Evolutionary conservation across 2,329 filamentous ascomycete genomes (phyloP), one percentile per base, ranked within the genome.

Genomic region (Colletotrichum euphorbiae): DNA sequence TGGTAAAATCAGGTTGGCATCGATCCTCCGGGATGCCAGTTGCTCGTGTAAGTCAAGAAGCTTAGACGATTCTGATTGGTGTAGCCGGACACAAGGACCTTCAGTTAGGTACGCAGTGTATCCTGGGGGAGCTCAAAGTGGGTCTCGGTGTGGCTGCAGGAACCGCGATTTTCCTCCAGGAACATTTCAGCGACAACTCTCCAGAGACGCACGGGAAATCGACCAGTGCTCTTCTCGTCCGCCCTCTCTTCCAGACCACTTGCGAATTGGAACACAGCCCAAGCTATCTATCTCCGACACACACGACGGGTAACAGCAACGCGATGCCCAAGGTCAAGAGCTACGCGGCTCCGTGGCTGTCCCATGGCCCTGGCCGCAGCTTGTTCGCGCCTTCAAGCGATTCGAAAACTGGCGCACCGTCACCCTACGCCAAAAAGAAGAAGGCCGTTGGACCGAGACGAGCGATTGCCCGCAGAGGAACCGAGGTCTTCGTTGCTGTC

Each of bases 261-360:
- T 24, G n/a, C 31, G 54, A 19, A 15, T 19, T 8, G 3, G 12
- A n/a, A 12, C 12, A 19, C 15, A 64, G 17, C 48, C 48, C 24
- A 42, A 60, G 33, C 59, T 2, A 38, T 45, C 4, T n/a, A 15
- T 19, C 54, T 11, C 17, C 21, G 48, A 56, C 9, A 52, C 2
- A 15, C 3, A 9, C 15, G 33, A 21, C 12, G 48, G 50, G 38
- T n/a, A 21, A 48, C 24, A 68, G 62, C 48, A 67, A 72, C 72
- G 80, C 76, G 67, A 98, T 98, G 95, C 93, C 93, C 42, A 94
- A 91, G 80, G 89, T 97, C 75, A 90, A 92, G 77, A 90, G 89
- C 78, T 95, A 94, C 80, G 94, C 93, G 75, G 94, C 95, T 63
- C 84, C 90, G 73, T 99, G 94, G 93, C 90, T 99, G 64, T 90